phyloP scores from a whole-genome alignment of 129 eudicot genomes.

The Arctium lappa region DNA sequence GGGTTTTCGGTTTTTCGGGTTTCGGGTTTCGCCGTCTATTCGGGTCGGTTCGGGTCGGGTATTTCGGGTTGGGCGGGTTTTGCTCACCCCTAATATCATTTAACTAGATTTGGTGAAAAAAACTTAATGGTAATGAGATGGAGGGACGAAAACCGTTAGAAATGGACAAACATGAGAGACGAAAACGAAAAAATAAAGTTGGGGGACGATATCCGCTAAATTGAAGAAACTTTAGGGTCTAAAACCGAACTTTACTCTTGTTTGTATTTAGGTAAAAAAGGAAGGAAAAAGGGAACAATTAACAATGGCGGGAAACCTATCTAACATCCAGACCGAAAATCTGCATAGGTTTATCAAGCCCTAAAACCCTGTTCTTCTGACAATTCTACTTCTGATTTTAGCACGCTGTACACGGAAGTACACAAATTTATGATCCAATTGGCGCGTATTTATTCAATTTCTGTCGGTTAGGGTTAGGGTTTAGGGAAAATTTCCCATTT shows the following conservation, averaged over 20 bases:
- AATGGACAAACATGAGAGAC: no score
- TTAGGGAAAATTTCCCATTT: neutral
- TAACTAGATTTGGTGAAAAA: no score
- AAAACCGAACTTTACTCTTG: neutral
- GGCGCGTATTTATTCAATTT: neutral
- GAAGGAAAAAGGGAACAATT: neutral
- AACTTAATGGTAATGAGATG: no score
- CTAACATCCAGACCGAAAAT: constrained; percentile 12
- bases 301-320: constrained; percentile 32
- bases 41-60: no score
- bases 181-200: neutral
- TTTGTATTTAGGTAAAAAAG: neutral
- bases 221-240: neutral
- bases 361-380: constrained; percentile 18
- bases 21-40: no score
- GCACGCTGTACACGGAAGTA: neutral
- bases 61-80: no score
- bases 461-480: constrained; percentile 37
- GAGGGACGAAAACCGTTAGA: no score
- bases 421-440: neutral
- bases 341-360: constrained; percentile 20
- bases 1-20: no score
- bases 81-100: no score
- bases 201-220: neutral
- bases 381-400: neutral